phyloP scores from a whole-genome alignment of 2,329 filamentous ascomycete genomes.

The Cercospora berteroae region DNA sequence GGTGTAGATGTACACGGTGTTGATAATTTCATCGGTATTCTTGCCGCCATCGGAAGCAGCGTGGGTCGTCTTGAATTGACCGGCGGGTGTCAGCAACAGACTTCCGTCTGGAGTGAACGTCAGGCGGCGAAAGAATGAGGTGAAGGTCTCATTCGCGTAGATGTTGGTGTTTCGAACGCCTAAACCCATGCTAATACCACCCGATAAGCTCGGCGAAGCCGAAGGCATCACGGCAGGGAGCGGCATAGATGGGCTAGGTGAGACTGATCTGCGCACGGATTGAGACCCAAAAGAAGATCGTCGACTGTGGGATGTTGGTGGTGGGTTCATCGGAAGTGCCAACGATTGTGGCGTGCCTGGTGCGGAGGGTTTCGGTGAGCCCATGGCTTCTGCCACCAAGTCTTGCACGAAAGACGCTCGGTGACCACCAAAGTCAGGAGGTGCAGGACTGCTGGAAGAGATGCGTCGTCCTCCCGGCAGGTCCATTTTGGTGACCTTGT shows the following conservation, averaged over 20 bases:
- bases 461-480: slow-evolving; percentile 84
- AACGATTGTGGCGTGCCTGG: slow-evolving; percentile 90
- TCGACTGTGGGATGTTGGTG: slow-evolving; percentile 84
- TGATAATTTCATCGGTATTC: slow-evolving; percentile 79
- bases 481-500: slow-evolving; percentile 87
- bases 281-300: slow-evolving; percentile 83
- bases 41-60: slow-evolving; percentile 68
- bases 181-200: slow-evolving; percentile 49
- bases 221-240: slow-evolving; percentile 93
- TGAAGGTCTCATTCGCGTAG: slow-evolving; percentile 94
- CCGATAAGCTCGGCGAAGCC: slow-evolving; percentile 78
- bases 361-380: slow-evolving; percentile 84
- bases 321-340: slow-evolving; percentile 92
- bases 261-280: slow-evolving; percentile 75
- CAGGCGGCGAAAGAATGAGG: slow-evolving; percentile 90
- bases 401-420: slow-evolving; percentile 62
- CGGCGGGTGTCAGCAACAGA: slow-evolving; percentile 87
- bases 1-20: slow-evolving; percentile 98
- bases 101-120: slow-evolving; percentile 96
- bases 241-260: slow-evolving; percentile 73
- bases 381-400: slow-evolving; percentile 57
- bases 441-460: slow-evolving; percentile 87
- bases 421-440: slow-evolving; percentile 65
- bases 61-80: slow-evolving; percentile 85
- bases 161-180: slow-evolving; percentile 79